phyloP scores from a whole-genome alignment of 176 grass and related monocot genomes.

The Pontederia crassipes region DNA sequence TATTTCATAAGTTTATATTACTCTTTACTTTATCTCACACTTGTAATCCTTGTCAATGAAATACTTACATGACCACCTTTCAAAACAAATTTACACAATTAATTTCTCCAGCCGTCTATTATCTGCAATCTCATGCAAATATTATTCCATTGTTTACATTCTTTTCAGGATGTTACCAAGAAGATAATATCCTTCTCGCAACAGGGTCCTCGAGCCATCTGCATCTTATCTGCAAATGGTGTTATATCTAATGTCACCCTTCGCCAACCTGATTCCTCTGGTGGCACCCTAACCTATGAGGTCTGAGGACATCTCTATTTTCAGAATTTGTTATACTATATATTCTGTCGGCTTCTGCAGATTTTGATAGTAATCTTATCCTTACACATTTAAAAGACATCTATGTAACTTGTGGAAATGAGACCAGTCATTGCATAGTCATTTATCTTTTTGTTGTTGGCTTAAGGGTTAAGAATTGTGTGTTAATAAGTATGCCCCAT shows the following conservation, averaged over 20 bases:
- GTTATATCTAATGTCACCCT: slow-evolving; percentile 86
- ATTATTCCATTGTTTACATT: not conserved
- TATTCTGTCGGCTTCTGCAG: not conserved
- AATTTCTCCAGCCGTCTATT: not conserved
- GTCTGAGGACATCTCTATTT: slow-evolving; percentile 26
- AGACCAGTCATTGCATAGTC: too few species aligned
- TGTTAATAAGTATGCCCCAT: too few species aligned
- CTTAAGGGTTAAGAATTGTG: too few species aligned
- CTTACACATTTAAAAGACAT: too few species aligned
- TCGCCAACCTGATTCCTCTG: slow-evolving; percentile 82
- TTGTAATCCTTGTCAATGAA: too few species aligned
- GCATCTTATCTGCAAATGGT: slow-evolving; percentile 82
- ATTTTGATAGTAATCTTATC: not conserved
- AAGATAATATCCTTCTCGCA: slow-evolving; percentile 93
- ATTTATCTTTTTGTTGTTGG: too few species aligned
- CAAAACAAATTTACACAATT: too few species aligned
- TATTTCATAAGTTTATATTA: not conserved
- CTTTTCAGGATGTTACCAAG: slow-evolving; percentile 62
- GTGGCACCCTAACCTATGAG: slow-evolving; percentile 94
- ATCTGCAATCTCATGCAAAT: not conserved
- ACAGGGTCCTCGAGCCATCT: slow-evolving; percentile 72
- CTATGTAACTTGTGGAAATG: too few species aligned
- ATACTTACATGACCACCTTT: too few species aligned
- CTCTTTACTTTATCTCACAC: not conserved
- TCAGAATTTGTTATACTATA: not conserved